A percentile compares a stretch with the other conserved stretches of the same genome.
These are phyloP conservation scores for Penicillium argentinense DNA, from an alignment of 495 filamentous ascomycete species.

Conservation along the genomic window DNA sequence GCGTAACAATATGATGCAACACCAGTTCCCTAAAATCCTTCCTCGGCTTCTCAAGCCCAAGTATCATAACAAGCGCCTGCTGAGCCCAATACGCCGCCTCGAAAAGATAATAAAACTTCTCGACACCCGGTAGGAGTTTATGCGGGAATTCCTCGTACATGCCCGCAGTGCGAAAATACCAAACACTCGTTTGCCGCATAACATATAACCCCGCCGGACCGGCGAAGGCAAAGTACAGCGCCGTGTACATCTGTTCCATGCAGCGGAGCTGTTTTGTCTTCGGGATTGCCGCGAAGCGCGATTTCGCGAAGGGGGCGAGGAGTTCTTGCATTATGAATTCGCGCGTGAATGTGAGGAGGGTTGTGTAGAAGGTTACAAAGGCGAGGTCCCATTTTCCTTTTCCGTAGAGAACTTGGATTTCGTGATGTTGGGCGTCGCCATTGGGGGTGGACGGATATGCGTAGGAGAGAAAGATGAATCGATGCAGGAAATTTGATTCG, in stretches of 20 bases:
- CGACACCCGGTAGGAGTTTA: too few species aligned
- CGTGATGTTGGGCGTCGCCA: too few species aligned
- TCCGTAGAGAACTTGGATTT: slow-evolving; percentile 73
- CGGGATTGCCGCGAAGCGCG: slow-evolving; percentile 56
- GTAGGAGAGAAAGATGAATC: slow-evolving; percentile 88
- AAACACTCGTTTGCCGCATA: slow-evolving; percentile 80
- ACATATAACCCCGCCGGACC: slow-evolving; percentile 80
- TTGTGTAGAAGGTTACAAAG: slow-evolving; percentile 80
- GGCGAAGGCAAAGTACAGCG: slow-evolving; percentile 78
- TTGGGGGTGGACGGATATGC: slow-evolving; percentile 32
- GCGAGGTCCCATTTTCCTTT: slow-evolving; percentile 79
- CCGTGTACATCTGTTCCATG: slow-evolving; percentile 93
- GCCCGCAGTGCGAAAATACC: slow-evolving; percentile 83
- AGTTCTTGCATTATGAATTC: slow-evolving; percentile 91
- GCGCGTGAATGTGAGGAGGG: slow-evolving; percentile 80
- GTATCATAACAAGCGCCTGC: slow-evolving; percentile 77
- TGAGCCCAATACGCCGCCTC: slow-evolving; percentile 91
- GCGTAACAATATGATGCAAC: slow-evolving; percentile 81
- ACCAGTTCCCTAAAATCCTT: slow-evolving; percentile 91
- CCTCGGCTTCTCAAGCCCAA: slow-evolving; percentile 81
- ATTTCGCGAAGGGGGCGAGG: slow-evolving; percentile 66
- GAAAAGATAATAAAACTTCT: slow-evolving; percentile 91
- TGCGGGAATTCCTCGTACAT: slow-evolving; percentile 89
- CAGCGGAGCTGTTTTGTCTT: slow-evolving; percentile 77
- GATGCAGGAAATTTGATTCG: slow-evolving; percentile 69